Conservation (phyloP, 2,329 filamentous ascomycete species). For the Helotiales sp. region DNA sequence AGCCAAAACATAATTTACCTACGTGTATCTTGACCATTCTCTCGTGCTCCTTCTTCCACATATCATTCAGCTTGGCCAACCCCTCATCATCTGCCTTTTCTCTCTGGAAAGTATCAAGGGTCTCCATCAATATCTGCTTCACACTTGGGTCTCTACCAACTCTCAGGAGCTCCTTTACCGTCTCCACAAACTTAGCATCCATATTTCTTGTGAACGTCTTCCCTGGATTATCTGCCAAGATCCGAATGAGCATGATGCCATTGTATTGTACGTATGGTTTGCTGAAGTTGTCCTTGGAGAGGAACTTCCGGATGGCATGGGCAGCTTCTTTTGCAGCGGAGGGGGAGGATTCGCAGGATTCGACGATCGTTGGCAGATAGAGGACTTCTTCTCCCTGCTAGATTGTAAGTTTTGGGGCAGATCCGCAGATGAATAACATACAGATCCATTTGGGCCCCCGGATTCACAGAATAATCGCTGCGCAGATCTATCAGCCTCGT, state of each 20-base stretch:
- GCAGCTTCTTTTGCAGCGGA: conserved; percentile 81
- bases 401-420: conserved; percentile 12
- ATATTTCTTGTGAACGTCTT: conserved; percentile 87
- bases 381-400: conserved; percentile 82
- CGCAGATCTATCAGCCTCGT: conserved; percentile 11
- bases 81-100: conserved; percentile 70
- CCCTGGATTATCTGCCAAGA: conserved; percentile 89
- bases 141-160: conserved; percentile 72
- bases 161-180: conserved; percentile 73
- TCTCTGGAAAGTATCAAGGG: conserved; percentile 73
- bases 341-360: conserved; percentile 90
- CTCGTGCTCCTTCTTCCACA: conserved; percentile 89
- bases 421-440: conserved; percentile 38
- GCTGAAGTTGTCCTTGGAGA: conserved; percentile 68
- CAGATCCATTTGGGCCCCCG: conserved; percentile 56
- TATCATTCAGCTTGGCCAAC: conserved; percentile 67
- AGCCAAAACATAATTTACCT: conserved; percentile 7
- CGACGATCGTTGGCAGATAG: conserved; percentile 90
- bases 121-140: conserved; percentile 84
- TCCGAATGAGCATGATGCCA: conserved; percentile 91
- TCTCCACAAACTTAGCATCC: conserved; percentile 79
- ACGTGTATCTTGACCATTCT: conserved; percentile 51
- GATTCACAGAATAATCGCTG: conserved; percentile 83
- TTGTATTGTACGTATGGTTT: conserved; percentile 84
- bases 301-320: conserved; percentile 75